Evolutionary conservation across 2,329 filamentous ascomycete species (phyloP), one percentile per base, ranked within the genome.

Genomic region (Ceratocystis diversiconidia): DNA sequence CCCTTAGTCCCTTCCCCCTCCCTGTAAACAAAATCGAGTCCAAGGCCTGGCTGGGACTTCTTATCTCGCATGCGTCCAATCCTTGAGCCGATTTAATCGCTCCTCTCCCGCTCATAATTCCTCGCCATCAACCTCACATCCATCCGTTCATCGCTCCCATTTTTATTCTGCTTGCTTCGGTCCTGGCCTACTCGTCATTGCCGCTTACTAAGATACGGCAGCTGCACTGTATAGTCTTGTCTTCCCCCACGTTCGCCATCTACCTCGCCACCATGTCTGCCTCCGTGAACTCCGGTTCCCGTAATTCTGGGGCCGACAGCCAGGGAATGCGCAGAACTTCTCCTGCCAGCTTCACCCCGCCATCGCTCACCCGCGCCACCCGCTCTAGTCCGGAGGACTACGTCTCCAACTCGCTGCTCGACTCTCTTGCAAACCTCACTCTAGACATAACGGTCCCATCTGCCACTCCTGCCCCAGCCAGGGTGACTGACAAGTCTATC

Each of bases 361-460:
- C 82, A 66, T 75, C 76, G 52, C 73, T 79, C n/a, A 79, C 88
- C 71, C 81, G 82, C 70, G 85, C 88, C 67, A 85, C 87, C 62
- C 85, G 87, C 70, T 88, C 87, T 63, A 82, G 77, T 69, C 77
- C 90, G 68, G 86, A 90, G 76, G 85, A 88, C 80, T 84, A 87
- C 65, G 81, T 89, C 73, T 84, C 85, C 72, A 84, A 83, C 70
- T 74, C 87, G 72, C 83, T 85, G 69, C 76, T 90, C 65, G 82
- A 79, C 74, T 79, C 81, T 72, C 76, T 87, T 66, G 75, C 81
- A 70, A 76, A 80, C 36, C 62, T 68, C 25, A 57, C 61, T 32
- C 63, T 66, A 2, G 55, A 59, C 7, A 15, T 60, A 52, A 4
- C 3, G 10, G 3, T 15, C 36, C 12, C 36, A 12, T 5, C 36